Percentiles rank a stretch among this genome's conserved stretches.
These are phyloP conservation scores for Paracoccidioides brasiliensis DNA, from an alignment of 2,329 filamentous ascomycete species.

Conservation along the genomic window DNA sequence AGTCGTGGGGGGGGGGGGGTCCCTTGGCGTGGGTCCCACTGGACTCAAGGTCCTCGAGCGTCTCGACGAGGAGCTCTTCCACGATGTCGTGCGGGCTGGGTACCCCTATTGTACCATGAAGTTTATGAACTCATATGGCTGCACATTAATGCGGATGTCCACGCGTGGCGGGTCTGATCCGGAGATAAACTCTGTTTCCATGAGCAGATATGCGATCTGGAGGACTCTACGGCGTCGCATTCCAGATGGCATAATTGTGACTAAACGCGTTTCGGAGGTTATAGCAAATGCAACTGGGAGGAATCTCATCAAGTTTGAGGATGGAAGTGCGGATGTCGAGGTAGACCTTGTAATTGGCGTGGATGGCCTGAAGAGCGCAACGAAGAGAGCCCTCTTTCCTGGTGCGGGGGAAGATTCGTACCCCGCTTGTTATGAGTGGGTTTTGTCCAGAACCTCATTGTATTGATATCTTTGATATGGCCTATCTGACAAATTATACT, in stretches of 20 bases:
- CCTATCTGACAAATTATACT: background rate
- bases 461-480: background rate
- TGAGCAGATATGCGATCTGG: slow-evolving; percentile 30
- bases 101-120: slow-evolving; percentile 23
- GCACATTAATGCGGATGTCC: slow-evolving; percentile 18
- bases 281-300: slow-evolving; percentile 14
- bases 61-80: slow-evolving; percentile 24
- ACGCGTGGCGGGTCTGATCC: slow-evolving; percentile 8
- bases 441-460: background rate
- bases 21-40: slow-evolving; percentile 28
- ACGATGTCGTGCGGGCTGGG: slow-evolving; percentile 21
- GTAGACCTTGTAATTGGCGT: slow-evolving; percentile 33
- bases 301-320: slow-evolving; percentile 23
- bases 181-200: slow-evolving; percentile 22
- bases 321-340: slow-evolving; percentile 20
- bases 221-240: slow-evolving; percentile 23
- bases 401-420: slow-evolving; percentile 21
- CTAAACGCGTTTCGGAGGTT: slow-evolving; percentile 21
- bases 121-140: slow-evolving; percentile 25
- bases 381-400: slow-evolving; percentile 26
- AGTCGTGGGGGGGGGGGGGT: slow-evolving; percentile 27
- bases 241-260: slow-evolving; percentile 22
- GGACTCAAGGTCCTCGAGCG: slow-evolving; percentile 28
- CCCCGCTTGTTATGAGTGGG: slow-evolving; percentile 30
- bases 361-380: slow-evolving; percentile 29